Percentiles rank a stretch among this genome's conserved stretches.
Conservation (phyloP, 1,139 yeast genomes). For the Saccharomycopsis crataegensis region DNA sequence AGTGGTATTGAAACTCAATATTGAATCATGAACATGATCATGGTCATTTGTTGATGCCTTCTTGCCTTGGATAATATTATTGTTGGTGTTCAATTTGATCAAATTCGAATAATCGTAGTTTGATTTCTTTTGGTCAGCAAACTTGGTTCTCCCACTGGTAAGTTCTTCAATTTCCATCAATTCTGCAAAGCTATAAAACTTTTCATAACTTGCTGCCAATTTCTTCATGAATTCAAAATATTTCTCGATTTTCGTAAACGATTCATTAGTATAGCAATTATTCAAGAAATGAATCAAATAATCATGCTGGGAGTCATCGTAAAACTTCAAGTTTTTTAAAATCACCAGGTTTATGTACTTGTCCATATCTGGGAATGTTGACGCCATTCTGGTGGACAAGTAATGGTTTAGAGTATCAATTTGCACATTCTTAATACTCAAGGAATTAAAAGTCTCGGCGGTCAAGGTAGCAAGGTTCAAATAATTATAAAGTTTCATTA, state of each 20-base stretch:
- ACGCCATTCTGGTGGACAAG: conserved; percentile 41
- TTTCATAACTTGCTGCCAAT: conserved; percentile 31
- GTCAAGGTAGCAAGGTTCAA: conserved; percentile 52
- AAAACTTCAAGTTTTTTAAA: conserved; percentile 33
- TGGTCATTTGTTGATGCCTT: neutral
- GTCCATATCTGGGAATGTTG: conserved; percentile 32
- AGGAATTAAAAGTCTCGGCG: conserved; percentile 39
- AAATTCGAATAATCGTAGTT: conserved; percentile 17
- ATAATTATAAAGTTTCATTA: conserved; percentile 54
- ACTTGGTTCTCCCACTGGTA: conserved; percentile 27
- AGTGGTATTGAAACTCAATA: conserved; percentile 10
- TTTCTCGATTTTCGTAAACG: conserved; percentile 56
- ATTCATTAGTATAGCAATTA: conserved; percentile 45
- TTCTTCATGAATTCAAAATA: conserved; percentile 46
- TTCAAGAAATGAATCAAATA: conserved; percentile 43
- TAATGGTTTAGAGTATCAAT: conserved; percentile 64
- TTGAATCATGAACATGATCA: neutral
- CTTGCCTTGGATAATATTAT: neutral
- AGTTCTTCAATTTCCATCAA: conserved; percentile 27
- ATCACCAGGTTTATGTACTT: conserved; percentile 20
- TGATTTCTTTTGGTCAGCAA: conserved; percentile 19
- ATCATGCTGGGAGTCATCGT: conserved; percentile 35
- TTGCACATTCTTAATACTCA: conserved; percentile 73
- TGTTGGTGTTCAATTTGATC: conserved; percentile 1
- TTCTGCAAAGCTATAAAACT: conserved; percentile 31